Percentiles rank a stretch among this genome's conserved stretches.
phyloP scores from a whole-genome alignment of 2,329 filamentous ascomycete species.

The Berkeleyomyces basicola region DNA sequence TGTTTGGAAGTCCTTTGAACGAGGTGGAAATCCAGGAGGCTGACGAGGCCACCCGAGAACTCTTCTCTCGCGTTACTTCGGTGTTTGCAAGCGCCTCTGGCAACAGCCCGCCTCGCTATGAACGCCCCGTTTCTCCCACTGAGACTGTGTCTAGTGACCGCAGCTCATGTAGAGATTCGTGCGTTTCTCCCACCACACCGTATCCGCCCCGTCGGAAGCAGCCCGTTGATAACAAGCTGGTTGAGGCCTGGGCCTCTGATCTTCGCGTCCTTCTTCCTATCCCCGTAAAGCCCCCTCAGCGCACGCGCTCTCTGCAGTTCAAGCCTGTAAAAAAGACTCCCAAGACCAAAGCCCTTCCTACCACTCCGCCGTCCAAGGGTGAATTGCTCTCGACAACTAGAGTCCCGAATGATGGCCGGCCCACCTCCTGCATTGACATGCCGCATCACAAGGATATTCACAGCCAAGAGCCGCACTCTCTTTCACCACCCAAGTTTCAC shows the following conservation, averaged over 20 bases:
- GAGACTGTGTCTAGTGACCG: slow-evolving; percentile 14
- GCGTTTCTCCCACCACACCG: slow-evolving; percentile 13
- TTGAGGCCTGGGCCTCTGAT: slow-evolving; percentile 9
- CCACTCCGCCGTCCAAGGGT: slow-evolving; percentile 8
- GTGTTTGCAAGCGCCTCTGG: slow-evolving; percentile 4
- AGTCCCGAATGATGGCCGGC: not conserved
- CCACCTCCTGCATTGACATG: slow-evolving; percentile 6
- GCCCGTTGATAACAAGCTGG: not conserved
- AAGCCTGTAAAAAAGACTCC: slow-evolving; percentile 8
- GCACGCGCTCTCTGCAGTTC: slow-evolving; percentile 9
- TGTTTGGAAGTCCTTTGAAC: slow-evolving; percentile 25
- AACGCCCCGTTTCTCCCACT: slow-evolving; percentile 12
- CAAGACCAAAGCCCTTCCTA: not conserved
- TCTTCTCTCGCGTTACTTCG: slow-evolving; percentile 5
- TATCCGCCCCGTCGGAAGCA: slow-evolving; percentile 7
- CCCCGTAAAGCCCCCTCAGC: slow-evolving; percentile 8
- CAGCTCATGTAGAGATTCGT: slow-evolving; percentile 13
- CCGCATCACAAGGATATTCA: not conserved
- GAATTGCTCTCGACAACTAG: not conserved
- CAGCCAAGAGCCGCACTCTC: not conserved
- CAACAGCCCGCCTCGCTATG: not conserved
- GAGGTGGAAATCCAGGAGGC: not conserved
- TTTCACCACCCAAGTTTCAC: slow-evolving; percentile 10
- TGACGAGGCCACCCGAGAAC: slow-evolving; percentile 5
- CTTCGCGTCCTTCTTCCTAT: slow-evolving; percentile 2